Percentiles rank a stretch among this genome's conserved stretches.
Evolutionary conservation across 1,139 yeast species (phyloP).

Genomic region (Geotrichum reessii): DNA sequence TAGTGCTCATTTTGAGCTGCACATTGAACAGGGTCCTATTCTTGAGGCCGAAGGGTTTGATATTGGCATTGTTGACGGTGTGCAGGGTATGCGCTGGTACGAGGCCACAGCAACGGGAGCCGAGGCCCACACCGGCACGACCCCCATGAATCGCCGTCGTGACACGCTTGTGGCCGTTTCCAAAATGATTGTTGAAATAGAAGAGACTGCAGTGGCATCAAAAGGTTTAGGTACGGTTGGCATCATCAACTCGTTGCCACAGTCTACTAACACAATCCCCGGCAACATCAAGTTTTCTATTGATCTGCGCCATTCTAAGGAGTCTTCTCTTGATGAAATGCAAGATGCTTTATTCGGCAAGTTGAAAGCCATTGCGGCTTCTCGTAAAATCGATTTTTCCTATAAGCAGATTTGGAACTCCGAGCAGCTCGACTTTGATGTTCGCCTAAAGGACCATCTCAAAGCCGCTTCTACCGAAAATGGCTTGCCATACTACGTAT

Average conservation of each 20-base stretch:
- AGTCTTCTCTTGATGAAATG: slow-evolving; percentile 42
- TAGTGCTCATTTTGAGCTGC: slow-evolving; percentile 66
- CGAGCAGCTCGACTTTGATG: slow-evolving; percentile 53
- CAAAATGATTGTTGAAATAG: slow-evolving; percentile 50
- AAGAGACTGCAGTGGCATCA: slow-evolving; percentile 49
- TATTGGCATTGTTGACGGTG: slow-evolving; percentile 63
- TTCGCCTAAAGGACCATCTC: slow-evolving; percentile 47
- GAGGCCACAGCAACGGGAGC: slow-evolving; percentile 51
- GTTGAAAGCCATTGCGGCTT: slow-evolving; percentile 39
- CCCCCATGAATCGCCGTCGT: slow-evolving; percentile 57
- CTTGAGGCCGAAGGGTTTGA: slow-evolving; percentile 50
- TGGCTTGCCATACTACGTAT: slow-evolving; percentile 44
- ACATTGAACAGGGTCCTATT: slow-evolving; percentile 72
- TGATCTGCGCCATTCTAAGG: slow-evolving; percentile 54
- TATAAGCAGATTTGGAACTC: slow-evolving; percentile 41
- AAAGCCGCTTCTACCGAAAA: slow-evolving; percentile 47
- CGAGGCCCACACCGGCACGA: slow-evolving; percentile 70
- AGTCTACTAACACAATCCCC: slow-evolving; percentile 62
- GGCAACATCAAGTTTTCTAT: slow-evolving; percentile 52
- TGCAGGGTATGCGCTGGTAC: slow-evolving; percentile 62
- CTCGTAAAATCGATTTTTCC: slow-evolving; percentile 40
- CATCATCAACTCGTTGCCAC: slow-evolving; percentile 50
- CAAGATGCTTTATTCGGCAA: slow-evolving; percentile 40
- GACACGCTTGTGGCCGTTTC: slow-evolving; percentile 60
- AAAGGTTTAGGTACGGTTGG: slow-evolving; percentile 59